These are phyloP conservation scores for Rasamsonia emersonii DNA, from an alignment of 2,329 filamentous ascomycete species.

Conservation along the genomic window DNA sequence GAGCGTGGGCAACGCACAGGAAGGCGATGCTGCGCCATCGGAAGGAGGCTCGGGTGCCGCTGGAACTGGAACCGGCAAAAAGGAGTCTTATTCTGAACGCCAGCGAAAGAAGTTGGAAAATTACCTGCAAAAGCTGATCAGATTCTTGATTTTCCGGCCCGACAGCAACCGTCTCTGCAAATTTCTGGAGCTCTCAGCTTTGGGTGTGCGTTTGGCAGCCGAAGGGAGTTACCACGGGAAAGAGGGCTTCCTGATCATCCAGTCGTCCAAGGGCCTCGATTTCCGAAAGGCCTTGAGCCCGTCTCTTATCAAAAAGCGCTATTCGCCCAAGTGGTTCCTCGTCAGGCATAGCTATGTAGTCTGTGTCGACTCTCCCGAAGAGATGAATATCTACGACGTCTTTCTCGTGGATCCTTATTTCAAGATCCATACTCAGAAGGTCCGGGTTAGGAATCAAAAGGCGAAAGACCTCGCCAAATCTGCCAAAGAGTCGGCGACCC, in stretches of 20 bases:
- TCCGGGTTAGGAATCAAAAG: constrained; percentile 42
- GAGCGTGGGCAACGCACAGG: constrained; percentile 36
- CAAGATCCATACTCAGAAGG: constrained; percentile 63
- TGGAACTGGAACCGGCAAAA: constrained; percentile 31
- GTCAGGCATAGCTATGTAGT: constrained; percentile 97
- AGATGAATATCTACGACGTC: constrained; percentile 98
- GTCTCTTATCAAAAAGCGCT: constrained; percentile 67
- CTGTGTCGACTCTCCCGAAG: constrained; percentile 95
- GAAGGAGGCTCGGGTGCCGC: constrained; percentile 34
- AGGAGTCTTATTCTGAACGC: constrained; percentile 62
- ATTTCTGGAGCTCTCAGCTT: constrained; percentile 86
- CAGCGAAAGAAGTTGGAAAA: constrained; percentile 80
- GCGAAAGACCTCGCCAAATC: constrained; percentile 56
- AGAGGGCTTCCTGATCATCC: constrained; percentile 87
- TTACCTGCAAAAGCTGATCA: constrained; percentile 88
- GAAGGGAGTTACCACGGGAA: constrained; percentile 98
- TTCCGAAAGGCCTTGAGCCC: constrained; percentile 74
- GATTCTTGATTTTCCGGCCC: constrained; percentile 91
- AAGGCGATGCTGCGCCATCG: constrained; percentile 26
- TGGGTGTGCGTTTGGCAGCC: constrained; percentile 85
- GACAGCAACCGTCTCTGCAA: constrained; percentile 95
- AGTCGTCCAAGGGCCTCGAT: constrained; percentile 81
- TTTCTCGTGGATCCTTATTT: constrained; percentile 93
- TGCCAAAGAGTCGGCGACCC: constrained; percentile 53
- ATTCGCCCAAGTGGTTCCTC: constrained; percentile 93